Percentiles rank a stretch among this genome's conserved stretches.
Conservation (phyloP, 2,329 filamentous ascomycete species). For the Fusarium coffeatum region DNA sequence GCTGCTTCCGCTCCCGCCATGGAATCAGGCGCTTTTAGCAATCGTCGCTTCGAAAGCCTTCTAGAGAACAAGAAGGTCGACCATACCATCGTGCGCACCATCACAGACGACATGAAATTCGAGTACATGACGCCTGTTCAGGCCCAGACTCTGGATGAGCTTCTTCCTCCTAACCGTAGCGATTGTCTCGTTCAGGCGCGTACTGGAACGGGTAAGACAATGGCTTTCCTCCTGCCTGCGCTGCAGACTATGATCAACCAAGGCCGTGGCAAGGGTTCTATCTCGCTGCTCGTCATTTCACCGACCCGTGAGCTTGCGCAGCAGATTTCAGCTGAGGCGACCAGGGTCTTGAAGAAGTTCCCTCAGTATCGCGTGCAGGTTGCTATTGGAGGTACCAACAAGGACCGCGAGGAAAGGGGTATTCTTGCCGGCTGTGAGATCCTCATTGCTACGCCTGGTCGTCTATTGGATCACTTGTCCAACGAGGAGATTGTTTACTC, state of each 20-base stretch:
- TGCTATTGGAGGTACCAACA: slow-evolving; percentile 84
- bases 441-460: slow-evolving; percentile 82
- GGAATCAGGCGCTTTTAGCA: not conserved
- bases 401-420: slow-evolving; percentile 75
- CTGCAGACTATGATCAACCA: slow-evolving; percentile 76
- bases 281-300: slow-evolving; percentile 74
- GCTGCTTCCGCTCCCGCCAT: not conserved
- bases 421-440: slow-evolving; percentile 81
- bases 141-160: slow-evolving; percentile 61
- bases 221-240: slow-evolving; percentile 87
- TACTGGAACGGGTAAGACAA: slow-evolving; percentile 88
- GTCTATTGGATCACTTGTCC: slow-evolving; percentile 81
- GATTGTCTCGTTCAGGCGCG: slow-evolving; percentile 82
- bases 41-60: slow-evolving; percentile 61
- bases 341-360: slow-evolving; percentile 75
- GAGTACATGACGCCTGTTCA: slow-evolving; percentile 67
- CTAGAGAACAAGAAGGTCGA: slow-evolving; percentile 56
- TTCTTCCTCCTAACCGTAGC: slow-evolving; percentile 58
- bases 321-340: slow-evolving; percentile 78
- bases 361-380: slow-evolving; percentile 80
- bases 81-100: slow-evolving; percentile 60
- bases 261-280: slow-evolving; percentile 49
- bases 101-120: slow-evolving; percentile 62
- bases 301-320: slow-evolving; percentile 77
- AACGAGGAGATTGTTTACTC: slow-evolving; percentile 76